A percentile compares a stretch with the other conserved stretches of the same genome.
phyloP scores from a whole-genome alignment of 208 protist species.

The Leishmania tropica region DNA sequence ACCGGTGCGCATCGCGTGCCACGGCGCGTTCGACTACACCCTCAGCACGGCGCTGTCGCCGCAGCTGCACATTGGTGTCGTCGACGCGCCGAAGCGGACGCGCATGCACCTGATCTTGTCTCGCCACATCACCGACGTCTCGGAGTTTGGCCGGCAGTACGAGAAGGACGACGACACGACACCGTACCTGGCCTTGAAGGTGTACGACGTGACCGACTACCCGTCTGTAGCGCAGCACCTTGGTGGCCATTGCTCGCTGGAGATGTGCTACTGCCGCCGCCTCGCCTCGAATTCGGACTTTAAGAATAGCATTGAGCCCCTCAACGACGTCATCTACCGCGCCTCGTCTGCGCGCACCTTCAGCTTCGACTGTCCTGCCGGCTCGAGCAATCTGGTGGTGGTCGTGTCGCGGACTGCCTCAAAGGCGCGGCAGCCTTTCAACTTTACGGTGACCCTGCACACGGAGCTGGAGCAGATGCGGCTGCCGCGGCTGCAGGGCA shows the following conservation, averaged over 20 bases:
- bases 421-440: constrained; percentile 49
- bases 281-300: constrained; percentile 68
- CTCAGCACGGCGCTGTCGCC: constrained; percentile 56
- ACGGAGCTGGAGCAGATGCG: constrained; percentile 74
- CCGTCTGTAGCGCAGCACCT: constrained; percentile 76
- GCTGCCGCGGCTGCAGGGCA: constrained; percentile 21
- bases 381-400: constrained; percentile 67
- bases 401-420: constrained; percentile 59
- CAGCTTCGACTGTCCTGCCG: constrained; percentile 85
- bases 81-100: constrained; percentile 45
- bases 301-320: constrained; percentile 39
- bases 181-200: constrained; percentile 66
- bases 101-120: constrained; percentile 88
- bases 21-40: constrained; percentile 55
- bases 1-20: constrained; percentile 74
- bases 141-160: constrained; percentile 67
- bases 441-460: constrained; percentile 84
- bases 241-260: constrained; percentile 61
- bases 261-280: constrained; percentile 75
- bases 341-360: constrained; percentile 64
- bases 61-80: constrained; percentile 83
- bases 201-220: constrained; percentile 78
- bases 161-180: constrained; percentile 51
- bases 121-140: constrained; percentile 73
- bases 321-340: constrained; percentile 68